These are phyloP conservation scores for Aspergillus ustus DNA, from an alignment of 2,329 filamentous ascomycete genomes.

Conservation along the genomic window DNA sequence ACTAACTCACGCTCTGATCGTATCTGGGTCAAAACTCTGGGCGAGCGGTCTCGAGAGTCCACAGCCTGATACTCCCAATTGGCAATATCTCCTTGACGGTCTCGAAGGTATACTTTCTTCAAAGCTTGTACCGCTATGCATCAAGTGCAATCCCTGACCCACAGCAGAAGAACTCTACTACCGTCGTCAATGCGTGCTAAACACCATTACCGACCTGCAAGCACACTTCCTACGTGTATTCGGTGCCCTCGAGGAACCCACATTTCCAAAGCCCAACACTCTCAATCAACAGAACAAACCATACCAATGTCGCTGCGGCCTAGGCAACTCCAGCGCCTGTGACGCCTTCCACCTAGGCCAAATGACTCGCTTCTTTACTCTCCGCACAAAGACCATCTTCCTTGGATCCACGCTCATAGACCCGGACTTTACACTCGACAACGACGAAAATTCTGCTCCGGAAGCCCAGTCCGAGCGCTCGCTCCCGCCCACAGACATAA, in stretches of 20 bases:
- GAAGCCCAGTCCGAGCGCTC: constrained; percentile 7
- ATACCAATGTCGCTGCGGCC: constrained; percentile 47
- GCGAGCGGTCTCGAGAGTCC: constrained; percentile 32
- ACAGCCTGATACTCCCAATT: constrained; percentile 30
- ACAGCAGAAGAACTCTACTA: constrained; percentile 47
- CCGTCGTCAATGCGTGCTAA: constrained; percentile 46
- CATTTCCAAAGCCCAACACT: constrained; percentile 22
- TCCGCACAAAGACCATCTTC: constrained; percentile 47
- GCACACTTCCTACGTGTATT: constrained; percentile 47
- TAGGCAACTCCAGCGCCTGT: constrained; percentile 48
- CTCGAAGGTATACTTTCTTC: constrained; percentile 44
- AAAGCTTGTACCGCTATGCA: constrained; percentile 2
- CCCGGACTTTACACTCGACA: constrained; percentile 33
- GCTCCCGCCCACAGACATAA: constrained; percentile 34
- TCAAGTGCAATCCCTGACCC: constrained; percentile 9
- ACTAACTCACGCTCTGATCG: constrained; percentile 41
- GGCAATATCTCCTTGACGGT: constrained; percentile 43
- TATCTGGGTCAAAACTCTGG: constrained; percentile 46
- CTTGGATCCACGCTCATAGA: constrained; percentile 47
- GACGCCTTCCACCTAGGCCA: constrained; percentile 52
- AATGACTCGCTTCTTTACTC: constrained; percentile 48
- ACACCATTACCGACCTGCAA: constrained; percentile 49
- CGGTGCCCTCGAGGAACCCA: constrained; percentile 40
- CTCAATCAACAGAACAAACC: constrained; percentile 25
- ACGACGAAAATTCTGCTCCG: constrained; percentile 18